Conservation (phyloP, 345 rosid genomes). For the Lepidium didymum region DNA sequence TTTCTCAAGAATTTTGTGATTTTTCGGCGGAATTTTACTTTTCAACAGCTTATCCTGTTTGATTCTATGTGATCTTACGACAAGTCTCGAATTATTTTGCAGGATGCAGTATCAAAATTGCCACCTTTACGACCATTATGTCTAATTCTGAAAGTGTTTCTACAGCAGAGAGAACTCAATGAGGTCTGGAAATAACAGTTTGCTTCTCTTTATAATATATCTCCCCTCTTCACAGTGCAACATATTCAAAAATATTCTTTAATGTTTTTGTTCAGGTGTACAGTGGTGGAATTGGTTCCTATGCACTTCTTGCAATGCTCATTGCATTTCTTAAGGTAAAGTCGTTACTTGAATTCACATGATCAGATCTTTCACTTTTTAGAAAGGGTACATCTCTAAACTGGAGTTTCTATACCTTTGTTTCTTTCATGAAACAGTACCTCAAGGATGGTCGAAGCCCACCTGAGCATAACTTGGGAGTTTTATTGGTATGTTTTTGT, state of each 20-base stretch:
- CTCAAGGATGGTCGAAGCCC: constrained; percentile 39
- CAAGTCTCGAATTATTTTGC: neutral
- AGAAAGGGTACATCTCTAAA: neutral
- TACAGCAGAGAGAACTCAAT: constrained; percentile 91
- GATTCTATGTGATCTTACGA: neutral
- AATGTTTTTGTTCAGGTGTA: constrained; percentile 55
- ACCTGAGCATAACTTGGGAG: constrained; percentile 74
- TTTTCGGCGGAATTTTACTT: neutral
- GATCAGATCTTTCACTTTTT: neutral
- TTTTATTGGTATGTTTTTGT: constrained; percentile 59
- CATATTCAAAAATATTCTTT: constrained; percentile 9
- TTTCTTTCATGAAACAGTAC: constrained; percentile 43
- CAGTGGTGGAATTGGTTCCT: constrained; percentile 90
- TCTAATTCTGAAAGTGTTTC: constrained; percentile 79
- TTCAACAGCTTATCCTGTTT: neutral
- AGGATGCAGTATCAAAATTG: constrained; percentile 67
- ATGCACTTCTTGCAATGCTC: constrained; percentile 88
- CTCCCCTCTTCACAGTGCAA: neutral
- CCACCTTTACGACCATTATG: constrained; percentile 80
- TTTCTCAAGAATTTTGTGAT: neutral
- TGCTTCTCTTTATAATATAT: neutral
- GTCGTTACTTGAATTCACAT: neutral
- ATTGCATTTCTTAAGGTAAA: constrained; percentile 73
- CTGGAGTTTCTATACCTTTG: neutral
- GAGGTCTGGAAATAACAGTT: constrained; percentile 46